A percentile compares a stretch with the other conserved stretches of the same genome.
Evolutionary conservation across 108 stramenopile species (phyloP).

Genomic region (Nitzschia sp.): DNA sequence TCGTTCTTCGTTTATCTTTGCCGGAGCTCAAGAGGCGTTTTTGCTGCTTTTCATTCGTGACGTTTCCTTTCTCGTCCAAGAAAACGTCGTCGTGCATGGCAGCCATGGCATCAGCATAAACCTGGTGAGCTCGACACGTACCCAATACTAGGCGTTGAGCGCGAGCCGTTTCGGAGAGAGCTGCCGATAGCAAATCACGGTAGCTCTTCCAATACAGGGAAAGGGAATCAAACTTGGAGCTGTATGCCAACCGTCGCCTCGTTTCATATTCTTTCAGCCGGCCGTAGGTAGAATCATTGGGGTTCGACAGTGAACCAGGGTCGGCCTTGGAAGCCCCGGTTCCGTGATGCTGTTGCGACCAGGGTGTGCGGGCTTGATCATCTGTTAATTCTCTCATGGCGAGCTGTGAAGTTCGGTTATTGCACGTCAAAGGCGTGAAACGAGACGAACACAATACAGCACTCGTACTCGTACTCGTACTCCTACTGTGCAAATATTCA

Average conservation of each 20-base stretch:
- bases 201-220: constrained; percentile 80
- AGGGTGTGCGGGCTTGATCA: no score
- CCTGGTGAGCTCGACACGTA: constrained; percentile 48
- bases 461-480: no score
- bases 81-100: constrained; percentile 53
- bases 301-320: no score
- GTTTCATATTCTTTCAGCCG: constrained; percentile 66
- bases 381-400: no score
- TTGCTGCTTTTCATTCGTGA: constrained; percentile 54
- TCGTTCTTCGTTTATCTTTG: no score
- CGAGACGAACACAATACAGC: no score
- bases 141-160: constrained; percentile 66
- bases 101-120: constrained; percentile 50
- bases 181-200: constrained; percentile 56
- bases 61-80: constrained; percentile 62
- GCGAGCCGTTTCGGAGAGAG: constrained; percentile 61
- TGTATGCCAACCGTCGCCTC: constrained; percentile 60
- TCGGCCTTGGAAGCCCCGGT: no score
- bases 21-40: constrained; percentile 42
- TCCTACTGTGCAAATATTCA: no score
- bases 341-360: no score
- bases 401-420: no score
- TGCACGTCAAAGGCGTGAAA: no score
- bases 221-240: constrained; percentile 66
- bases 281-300: not conserved